phyloP scores from a whole-genome alignment of 164 flowering plant species.

The Umbellularia californica region DNA sequence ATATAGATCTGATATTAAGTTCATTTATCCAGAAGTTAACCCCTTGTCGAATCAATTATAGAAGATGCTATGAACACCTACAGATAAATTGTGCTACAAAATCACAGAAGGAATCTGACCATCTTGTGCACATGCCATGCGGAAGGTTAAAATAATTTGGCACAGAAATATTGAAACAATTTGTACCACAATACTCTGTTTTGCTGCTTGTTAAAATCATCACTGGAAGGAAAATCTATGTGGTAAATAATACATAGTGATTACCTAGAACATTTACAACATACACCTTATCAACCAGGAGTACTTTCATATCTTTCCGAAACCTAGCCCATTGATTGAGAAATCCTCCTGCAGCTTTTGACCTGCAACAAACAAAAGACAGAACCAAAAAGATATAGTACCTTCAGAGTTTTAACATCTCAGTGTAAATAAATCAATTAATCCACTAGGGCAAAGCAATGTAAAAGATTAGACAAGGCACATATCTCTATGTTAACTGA shows the following conservation, averaged over 20 bases:
- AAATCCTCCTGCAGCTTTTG: slow-evolving; percentile 16
- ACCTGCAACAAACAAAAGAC: slow-evolving; percentile 32
- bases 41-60: no score
- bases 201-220: not conserved
- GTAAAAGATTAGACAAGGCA: no score
- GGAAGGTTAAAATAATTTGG: not conserved
- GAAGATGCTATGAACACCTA: no score
- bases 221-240: not conserved
- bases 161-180: not conserved
- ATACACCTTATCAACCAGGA: slow-evolving; percentile 62
- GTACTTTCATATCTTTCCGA: slow-evolving; percentile 60
- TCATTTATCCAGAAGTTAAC: not conserved
- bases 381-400: not conserved
- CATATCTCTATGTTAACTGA: no score
- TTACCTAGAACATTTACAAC: slow-evolving; percentile 87
- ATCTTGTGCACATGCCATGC: not conserved
- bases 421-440: not conserved
- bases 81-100: no score
- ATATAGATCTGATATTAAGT: not conserved
- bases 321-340: slow-evolving; percentile 42
- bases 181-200: not conserved
- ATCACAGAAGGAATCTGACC: no score
- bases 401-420: not conserved
- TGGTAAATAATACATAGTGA: slow-evolving; percentile 1
- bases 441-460: not conserved